Conservation (phyloP, 202 grass and related monocot genomes). For the Elaeis oleifera region DNA sequence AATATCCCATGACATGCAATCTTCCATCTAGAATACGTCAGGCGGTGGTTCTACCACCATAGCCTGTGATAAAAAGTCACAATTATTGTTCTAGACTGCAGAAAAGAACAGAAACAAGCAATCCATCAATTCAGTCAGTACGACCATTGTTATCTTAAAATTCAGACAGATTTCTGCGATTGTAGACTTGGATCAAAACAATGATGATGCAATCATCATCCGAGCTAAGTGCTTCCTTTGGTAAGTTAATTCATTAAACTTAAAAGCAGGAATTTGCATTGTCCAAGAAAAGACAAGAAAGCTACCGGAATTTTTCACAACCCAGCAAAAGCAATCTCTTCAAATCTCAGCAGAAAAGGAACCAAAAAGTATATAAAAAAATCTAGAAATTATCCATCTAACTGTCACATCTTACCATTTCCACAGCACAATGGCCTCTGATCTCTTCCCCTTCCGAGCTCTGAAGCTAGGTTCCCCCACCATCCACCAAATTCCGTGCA, state of each 20-base stretch:
- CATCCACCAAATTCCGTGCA: too few relatives aligned
- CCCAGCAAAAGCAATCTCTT: not conserved
- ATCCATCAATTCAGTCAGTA: not conserved
- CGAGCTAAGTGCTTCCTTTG: not conserved
- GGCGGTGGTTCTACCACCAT: not conserved
- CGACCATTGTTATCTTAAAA: not conserved
- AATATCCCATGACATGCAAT: not conserved
- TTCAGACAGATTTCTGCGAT: not conserved
- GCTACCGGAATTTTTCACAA: too few relatives aligned
- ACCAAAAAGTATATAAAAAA: conserved; percentile 6
- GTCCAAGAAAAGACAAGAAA: too few relatives aligned
- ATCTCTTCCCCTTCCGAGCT: conserved; percentile 16
- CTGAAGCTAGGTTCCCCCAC: too few relatives aligned
- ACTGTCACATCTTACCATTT: conserved; percentile 11
- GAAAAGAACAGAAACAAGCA: not conserved
- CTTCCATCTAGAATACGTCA: not conserved
- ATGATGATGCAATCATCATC: not conserved
- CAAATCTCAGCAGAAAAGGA: conserved; percentile 10
- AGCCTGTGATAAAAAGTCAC: not conserved
- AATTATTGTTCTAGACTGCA: not conserved
- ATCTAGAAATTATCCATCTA: conserved; percentile 13
- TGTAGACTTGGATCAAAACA: not conserved
- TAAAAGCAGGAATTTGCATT: too few relatives aligned
- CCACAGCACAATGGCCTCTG: conserved; percentile 1
- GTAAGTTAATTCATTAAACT: too few relatives aligned